Base-by-base conservation (phyloP, 768 basidiomycete species). In the Xerocomellus dryophilus region DNA sequence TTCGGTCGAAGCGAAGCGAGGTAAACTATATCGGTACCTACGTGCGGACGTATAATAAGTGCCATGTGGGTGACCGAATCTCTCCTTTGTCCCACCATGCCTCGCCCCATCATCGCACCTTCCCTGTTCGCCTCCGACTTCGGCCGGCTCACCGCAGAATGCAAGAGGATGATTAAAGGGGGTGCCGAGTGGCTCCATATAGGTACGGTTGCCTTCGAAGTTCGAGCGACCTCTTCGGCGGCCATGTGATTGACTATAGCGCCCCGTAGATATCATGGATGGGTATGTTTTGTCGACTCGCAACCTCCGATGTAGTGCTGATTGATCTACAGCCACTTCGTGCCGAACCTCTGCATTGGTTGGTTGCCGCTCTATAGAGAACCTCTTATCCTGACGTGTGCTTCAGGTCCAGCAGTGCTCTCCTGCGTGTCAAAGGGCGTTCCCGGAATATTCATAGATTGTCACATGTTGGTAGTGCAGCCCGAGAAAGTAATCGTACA, bases 381-480 rank as follows among this genome's bases (percentile, higher is more conserved):
- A 41, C 54, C 17, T 34, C 49, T 44, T 49, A 18, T 38, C 21
- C 43, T 64, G 57, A 71, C 51, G 9, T 36, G 39, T 29, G 12
- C 29, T 20, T 4, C 68, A 93, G 92, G 95, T 53, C 86, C 91
- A 31, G 94, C 96, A 7, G 81, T 98, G 46, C 81, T 98, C 29
- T 78, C 88, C 29, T 90, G 87, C 60, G 85, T 99, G 20, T 77
- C 81, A 49, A 93, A 93, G 71, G 82, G 85, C 32, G 82, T 98
- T 18, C 95, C 96, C 2, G 91, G 83, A 49, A 97, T 98, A 62
- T 98, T 94, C 77, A 98, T 99, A 95, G 97, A 99, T 73, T 98
- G 95, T 72, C 97, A 99, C 74, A 98, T 98, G 97, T 98, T 99
- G 97, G 97, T 99, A n/a, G 71, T 93, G 0, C 77, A 98, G 45